These are phyloP conservation scores for Vicia faba DNA, from an alignment of 306 rosid genomes.

Conservation along the genomic window DNA sequence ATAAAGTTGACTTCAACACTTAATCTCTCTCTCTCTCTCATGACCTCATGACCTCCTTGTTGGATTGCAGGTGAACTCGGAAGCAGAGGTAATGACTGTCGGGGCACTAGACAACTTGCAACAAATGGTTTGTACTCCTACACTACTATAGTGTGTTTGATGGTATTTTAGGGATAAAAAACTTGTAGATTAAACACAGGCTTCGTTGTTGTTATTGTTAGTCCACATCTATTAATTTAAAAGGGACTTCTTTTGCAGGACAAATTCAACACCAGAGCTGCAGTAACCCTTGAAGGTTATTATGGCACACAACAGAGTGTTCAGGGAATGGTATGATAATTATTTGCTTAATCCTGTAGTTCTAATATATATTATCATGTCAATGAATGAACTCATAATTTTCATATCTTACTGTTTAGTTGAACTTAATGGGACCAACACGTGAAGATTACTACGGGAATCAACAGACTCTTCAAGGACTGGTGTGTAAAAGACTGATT, in stretches of 20 bases:
- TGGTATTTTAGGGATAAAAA: neutral
- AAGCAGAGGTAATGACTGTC: conserved; percentile 72
- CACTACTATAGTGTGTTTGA: conserved; percentile 22
- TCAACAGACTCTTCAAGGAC: conserved; percentile 88
- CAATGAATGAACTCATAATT: neutral
- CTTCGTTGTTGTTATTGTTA: too few relatives aligned
- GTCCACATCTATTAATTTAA: neutral
- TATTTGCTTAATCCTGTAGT: conserved; percentile 21
- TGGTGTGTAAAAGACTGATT: conserved; percentile 56
- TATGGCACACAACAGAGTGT: conserved; percentile 77
- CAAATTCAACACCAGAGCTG: conserved; percentile 76
- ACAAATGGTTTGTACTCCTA: conserved; percentile 79
- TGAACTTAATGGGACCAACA: conserved; percentile 95
- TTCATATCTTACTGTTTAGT: conserved; percentile 54
- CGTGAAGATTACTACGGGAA: conserved; percentile 89
- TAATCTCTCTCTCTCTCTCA: neutral
- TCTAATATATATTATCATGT: conserved; percentile 34
- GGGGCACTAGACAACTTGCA: conserved; percentile 90
- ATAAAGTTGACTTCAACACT: conserved; percentile 20
- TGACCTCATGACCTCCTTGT: conserved; percentile 36
- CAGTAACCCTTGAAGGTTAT: conserved; percentile 82
- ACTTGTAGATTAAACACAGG: conserved; percentile 16
- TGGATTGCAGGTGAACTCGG: conserved; percentile 68
- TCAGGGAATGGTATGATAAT: conserved; percentile 83
- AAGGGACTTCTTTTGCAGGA: conserved; percentile 60